These are phyloP conservation scores for Kuraishia ogatae DNA, from an alignment of 805 yeast species.

Conservation along the genomic window DNA sequence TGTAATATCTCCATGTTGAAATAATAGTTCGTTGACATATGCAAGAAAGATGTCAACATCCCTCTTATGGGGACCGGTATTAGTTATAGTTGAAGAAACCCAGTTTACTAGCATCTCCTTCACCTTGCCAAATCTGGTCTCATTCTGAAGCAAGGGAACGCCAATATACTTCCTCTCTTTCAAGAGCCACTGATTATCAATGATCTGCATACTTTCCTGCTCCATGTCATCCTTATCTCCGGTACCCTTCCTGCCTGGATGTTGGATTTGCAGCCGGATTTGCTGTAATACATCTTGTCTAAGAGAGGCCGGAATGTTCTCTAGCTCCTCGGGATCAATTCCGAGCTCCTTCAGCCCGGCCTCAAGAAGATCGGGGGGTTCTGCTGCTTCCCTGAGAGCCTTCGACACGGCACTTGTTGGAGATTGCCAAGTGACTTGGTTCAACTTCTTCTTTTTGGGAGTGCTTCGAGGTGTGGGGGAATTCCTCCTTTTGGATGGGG, in stretches of 20 bases:
- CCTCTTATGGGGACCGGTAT: background rate
- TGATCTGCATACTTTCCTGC: too few species aligned
- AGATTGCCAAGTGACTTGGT: constrained; percentile 9
- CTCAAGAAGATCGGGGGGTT: background rate
- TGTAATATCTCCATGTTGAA: background rate
- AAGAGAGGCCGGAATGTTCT: background rate
- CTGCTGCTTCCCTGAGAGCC: background rate
- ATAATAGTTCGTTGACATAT: background rate
- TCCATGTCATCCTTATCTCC: background rate
- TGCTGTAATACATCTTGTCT: background rate
- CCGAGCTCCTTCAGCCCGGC: background rate
- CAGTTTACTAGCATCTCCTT: background rate
- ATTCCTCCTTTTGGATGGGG: background rate
- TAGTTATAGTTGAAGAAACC: background rate
- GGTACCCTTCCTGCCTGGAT: background rate
- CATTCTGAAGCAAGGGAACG: background rate
- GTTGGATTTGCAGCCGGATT: background rate
- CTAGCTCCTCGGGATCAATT: background rate
- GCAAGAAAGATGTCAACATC: background rate
- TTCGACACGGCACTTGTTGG: background rate
- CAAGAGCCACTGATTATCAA: background rate
- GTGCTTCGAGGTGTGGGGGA: background rate
- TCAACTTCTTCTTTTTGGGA: constrained; percentile 5
- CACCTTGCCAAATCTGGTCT: background rate
- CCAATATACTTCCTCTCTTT: background rate